These are phyloP conservation scores for Penicillium atrosanguineum DNA, from an alignment of 495 filamentous ascomycete genomes.

Conservation along the genomic window DNA sequence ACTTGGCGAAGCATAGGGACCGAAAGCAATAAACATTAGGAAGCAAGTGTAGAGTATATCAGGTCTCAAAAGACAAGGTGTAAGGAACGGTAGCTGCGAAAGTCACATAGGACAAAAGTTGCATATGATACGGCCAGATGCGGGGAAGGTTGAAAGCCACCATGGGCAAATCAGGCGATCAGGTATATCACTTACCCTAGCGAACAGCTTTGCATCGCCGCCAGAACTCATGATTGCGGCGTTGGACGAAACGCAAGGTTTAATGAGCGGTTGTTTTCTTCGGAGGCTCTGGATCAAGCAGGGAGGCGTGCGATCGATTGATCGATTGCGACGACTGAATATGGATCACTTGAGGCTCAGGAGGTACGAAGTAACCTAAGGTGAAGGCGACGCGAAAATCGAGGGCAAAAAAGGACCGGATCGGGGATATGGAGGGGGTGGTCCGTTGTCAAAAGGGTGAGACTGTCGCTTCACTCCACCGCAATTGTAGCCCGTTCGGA, in stretches of 20 bases:
- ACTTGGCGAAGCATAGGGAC: constrained; percentile 29
- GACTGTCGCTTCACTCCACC: constrained; percentile 17
- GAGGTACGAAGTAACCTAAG: neutral
- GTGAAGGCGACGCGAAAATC: constrained; percentile 2
- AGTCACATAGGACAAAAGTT: constrained; percentile 2
- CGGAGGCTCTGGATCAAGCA: constrained; percentile 4
- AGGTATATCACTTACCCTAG: constrained; percentile 71
- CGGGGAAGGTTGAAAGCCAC: constrained; percentile 21
- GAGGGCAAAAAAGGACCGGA: neutral
- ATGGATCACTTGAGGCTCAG: neutral
- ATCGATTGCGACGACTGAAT: constrained; percentile 13
- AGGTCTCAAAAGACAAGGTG: constrained; percentile 1
- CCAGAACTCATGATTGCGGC: constrained; percentile 65
- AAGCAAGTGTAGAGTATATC: constrained; percentile 8
- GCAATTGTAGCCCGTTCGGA: constrained; percentile 15
- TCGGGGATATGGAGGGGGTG: constrained; percentile 7
- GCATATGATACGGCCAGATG: constrained; percentile 14
- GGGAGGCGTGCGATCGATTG: constrained; percentile 11
- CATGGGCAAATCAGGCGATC: constrained; percentile 14
- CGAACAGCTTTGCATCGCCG: constrained; percentile 99
- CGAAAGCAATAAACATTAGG: constrained; percentile 33
- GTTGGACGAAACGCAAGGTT: constrained; percentile 18
- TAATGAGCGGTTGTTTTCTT: constrained; percentile 10
- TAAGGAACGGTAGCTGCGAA: constrained; percentile 4
- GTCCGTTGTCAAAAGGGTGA: constrained; percentile 19